phyloP scores from a whole-genome alignment of 805 yeast species.

The Torulaspora microellipsoides region DNA sequence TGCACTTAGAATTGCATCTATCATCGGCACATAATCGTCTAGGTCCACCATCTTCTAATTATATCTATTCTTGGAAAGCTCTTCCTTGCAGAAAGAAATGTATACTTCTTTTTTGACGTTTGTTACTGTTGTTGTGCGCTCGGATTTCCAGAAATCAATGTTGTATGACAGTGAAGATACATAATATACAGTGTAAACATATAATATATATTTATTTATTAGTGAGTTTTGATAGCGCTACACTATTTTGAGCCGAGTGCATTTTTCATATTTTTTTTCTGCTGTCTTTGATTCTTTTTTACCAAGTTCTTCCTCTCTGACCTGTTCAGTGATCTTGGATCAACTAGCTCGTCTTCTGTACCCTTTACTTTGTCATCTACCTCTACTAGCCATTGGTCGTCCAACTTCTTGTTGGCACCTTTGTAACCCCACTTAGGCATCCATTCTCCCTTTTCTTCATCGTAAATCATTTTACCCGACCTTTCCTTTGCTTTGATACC shows the following conservation, averaged over 20 bases:
- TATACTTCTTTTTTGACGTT: too few species aligned
- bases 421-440: constrained; percentile 98
- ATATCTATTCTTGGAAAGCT: too few species aligned
- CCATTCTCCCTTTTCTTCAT: constrained; percentile 91
- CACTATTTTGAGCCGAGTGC: constrained; percentile 7
- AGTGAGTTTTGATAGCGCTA: background rate
- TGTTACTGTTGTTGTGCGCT: too few species aligned
- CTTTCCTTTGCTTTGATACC: constrained; percentile 89
- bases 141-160: too few species aligned
- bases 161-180: background rate
- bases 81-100: too few species aligned
- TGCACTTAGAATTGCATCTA: constrained; percentile 69
- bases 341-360: constrained; percentile 61
- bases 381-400: constrained; percentile 94
- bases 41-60: constrained; percentile 13
- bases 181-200: constrained; percentile 1
- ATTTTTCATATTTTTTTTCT: constrained; percentile 67
- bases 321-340: constrained; percentile 80
- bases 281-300: constrained; percentile 80
- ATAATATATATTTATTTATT: background rate
- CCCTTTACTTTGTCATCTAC: constrained; percentile 69
- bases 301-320: constrained; percentile 78
- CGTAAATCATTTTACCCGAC: constrained; percentile 83
- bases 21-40: constrained; percentile 51
- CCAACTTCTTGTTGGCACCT: constrained; percentile 84